Base-by-base conservation (phyloP, 352 stramenopile species). In the Vaucheria bursata region DNA sequence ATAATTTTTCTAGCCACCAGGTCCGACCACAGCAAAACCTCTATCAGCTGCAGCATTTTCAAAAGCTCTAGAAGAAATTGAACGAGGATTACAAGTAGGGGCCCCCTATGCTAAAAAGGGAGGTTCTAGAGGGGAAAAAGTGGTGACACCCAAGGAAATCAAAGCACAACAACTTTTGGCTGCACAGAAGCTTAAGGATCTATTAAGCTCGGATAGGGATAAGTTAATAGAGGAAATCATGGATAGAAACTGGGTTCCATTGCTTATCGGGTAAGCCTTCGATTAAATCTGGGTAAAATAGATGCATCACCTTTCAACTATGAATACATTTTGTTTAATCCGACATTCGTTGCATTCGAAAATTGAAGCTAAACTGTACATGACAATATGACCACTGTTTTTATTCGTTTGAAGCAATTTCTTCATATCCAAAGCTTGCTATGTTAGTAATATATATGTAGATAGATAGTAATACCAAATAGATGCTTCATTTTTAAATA, bases 191-290 rank as follows among this genome's bases (percentile, higher is more conserved):
- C 49, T 78, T 8, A 32, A 67, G 33, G 8, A 78, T 7, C 49
- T 78, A 31, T 67, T 78, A 2, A 77, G n/a, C 73, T 36, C 29
- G 0, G 31, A 80, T 73, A 3, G 79, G 36, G 79, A 85, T 40
- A 50, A 80, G 78, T 80, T 90, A 6, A 83, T 90, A 6, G 79
- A 81, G 70, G 84, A 84, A 70, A 84, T 85, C 12, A 76, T 88
- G 74, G 81, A 88, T 39, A 50, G 81, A 45, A 86, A 90, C 67
- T 90, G 87, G 87, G 87, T 90, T 65, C 85, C 86, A 31, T 52
- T 88, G 32, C 82, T 90, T 0, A 74, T 90, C 35, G 84, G 72
- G 39, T 90, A 86, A 86, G 71, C 90, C 4, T n/a, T 87, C 85
- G 53, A 66, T n/a, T n/a, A n/a, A n/a, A n/a, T n/a, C n/a, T n/a